Evolutionary conservation across 768 basidiomycete genomes (phyloP).

Genomic region (Agaricus subrufescens): DNA sequence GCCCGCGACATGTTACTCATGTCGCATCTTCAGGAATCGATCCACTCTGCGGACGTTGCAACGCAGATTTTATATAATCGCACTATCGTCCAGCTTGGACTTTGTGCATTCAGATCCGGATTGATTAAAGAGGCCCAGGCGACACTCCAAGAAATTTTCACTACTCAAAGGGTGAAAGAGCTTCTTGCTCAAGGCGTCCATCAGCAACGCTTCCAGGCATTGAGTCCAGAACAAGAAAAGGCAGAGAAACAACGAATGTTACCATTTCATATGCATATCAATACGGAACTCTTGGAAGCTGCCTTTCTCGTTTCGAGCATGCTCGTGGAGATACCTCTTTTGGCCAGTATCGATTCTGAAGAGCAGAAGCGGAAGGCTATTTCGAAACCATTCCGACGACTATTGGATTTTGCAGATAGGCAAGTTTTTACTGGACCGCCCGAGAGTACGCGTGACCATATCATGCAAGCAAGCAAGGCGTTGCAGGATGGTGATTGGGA

Average conservation of each 20-base stretch:
- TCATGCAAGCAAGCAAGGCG: conserved; percentile 98
- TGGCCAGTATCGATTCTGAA: conserved; percentile 93
- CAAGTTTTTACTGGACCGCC: conserved; percentile 98
- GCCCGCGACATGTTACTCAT: conserved; percentile 98
- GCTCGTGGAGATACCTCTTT: conserved; percentile 93
- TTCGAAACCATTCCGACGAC: conserved; percentile 93
- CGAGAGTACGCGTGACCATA: conserved; percentile 98
- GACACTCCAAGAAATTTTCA: conserved; percentile 92
- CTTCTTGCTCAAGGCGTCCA: conserved; percentile 95
- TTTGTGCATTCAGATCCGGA: conserved; percentile 94
- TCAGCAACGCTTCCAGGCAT: conserved; percentile 80
- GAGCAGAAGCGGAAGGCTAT: conserved; percentile 90
- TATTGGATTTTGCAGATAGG: conserved; percentile 94
- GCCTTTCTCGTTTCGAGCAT: conserved; percentile 98
- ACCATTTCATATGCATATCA: conserved; percentile 99
- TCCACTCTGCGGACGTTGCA: conserved; percentile 92
- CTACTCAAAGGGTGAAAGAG: conserved; percentile 96
- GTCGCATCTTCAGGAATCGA: conserved; percentile 97
- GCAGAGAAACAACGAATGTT: conserved; percentile 93
- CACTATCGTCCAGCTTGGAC: conserved; percentile 92
- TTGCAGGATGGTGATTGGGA: conserved; percentile 97
- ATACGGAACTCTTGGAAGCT: conserved; percentile 94
- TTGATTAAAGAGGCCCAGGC: conserved; percentile 91
- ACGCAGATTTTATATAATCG: conserved; percentile 99
- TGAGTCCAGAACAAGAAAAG: conserved; percentile 94